Base-by-base conservation (phyloP, 441 rosid species). In the Populus hybrid region DNA sequence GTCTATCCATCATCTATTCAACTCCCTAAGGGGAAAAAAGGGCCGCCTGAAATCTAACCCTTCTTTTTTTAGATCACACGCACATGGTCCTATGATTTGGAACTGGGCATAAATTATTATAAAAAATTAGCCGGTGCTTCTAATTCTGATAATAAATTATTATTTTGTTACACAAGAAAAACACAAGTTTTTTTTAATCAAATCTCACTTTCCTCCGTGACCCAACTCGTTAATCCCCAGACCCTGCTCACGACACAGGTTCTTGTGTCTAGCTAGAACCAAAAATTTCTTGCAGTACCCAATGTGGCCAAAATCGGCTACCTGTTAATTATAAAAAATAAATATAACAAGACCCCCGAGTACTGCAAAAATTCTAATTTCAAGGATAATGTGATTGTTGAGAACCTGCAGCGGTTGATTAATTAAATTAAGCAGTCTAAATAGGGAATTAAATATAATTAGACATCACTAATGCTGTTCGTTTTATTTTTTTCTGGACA, bases 41-140 rank as follows among this genome's bases (percentile, higher is more conserved):
- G 61, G 70, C 87, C 89, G 85, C 86, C 82, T 87, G 93, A 90
- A 84, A 87, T 83, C 83, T 88, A 88, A 90, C 85, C 93, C 81
- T 59, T 28, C 71, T 75, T 80, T 74, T 82, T 80, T 75, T 78
- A 79, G 75, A 75, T 81, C 86, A 86, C 88, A 85, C 82, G 91
- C 88, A 84, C 78, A 79, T 71, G 87, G 81, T 72, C 86, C 77
- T 82, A 64, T 70, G 23, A 26, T 75, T 81, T 79, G 75, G 61
- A 76, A 23, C 80, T 77, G 64, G 36, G 66, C 34, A 71, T 30
- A 67, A 76, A 75, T 30, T 70, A 75, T 64, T 75, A 69, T 77
- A 70, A 57, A 78, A 70, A 30, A 30, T 30, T 30, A 72, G 67
- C 73, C 76, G 76, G 65, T 74, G 75, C 75, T 74, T 76, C 82